Conservation (phyloP, 176 grass and related monocot species). For the Musa itinerans region DNA sequence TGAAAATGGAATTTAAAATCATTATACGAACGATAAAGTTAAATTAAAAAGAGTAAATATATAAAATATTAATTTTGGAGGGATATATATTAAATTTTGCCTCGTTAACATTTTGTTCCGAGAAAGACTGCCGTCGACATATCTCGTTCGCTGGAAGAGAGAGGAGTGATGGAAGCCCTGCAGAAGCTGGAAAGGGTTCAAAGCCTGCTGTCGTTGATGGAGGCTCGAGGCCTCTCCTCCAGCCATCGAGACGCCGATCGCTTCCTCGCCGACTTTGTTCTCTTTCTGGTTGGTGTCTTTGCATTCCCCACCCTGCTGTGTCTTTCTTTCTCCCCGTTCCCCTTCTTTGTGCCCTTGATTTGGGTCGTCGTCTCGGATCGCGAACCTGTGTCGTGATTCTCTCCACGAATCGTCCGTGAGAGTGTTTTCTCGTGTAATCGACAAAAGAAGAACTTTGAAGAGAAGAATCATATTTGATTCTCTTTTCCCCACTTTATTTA, state of each 20-base stretch:
- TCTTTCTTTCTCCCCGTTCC: neutral
- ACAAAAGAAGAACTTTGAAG: too few species aligned
- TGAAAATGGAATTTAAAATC: too few species aligned
- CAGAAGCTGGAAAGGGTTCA: slow-evolving; percentile 60
- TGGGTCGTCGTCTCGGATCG: neutral
- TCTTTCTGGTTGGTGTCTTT: slow-evolving; percentile 41
- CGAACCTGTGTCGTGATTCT: neutral
- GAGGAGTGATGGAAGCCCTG: slow-evolving; percentile 53
- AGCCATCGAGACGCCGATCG: slow-evolving; percentile 27
- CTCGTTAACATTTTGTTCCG: too few species aligned
- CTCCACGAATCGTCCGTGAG: neutral
- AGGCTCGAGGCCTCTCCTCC: slow-evolving; percentile 31
- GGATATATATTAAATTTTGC: too few species aligned
- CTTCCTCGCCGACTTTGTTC: slow-evolving; percentile 71
- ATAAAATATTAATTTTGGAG: too few species aligned
- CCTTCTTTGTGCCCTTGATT: neutral
- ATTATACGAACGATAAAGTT: too few species aligned
- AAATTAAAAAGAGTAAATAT: too few species aligned
- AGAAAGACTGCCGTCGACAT: too few species aligned
- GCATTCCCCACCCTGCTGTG: neutral
- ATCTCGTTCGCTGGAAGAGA: too few species aligned
- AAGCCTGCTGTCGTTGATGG: slow-evolving; percentile 53
- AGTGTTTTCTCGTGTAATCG: neutral
- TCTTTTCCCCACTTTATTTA: too few species aligned
- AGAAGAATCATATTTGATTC: too few species aligned